A percentile compares a stretch with the other conserved stretches of the same genome.
These are phyloP conservation scores for Penicillium roqueforti DNA, from an alignment of 495 filamentous ascomycete genomes.

Conservation along the genomic window DNA sequence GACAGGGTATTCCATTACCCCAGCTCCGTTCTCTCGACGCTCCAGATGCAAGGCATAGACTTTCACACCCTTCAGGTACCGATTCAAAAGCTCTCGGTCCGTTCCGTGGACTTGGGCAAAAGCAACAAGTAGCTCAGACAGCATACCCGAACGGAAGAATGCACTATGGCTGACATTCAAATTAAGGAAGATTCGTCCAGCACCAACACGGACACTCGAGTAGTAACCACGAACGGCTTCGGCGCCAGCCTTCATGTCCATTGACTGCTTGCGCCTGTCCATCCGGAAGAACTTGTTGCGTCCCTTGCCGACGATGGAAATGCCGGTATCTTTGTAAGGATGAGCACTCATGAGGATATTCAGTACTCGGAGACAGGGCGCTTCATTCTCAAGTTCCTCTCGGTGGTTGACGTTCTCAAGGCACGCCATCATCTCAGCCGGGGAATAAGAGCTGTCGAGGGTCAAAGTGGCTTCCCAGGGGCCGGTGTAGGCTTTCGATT, in stretches of 20 bases:
- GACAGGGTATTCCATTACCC: not conserved
- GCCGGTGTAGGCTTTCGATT: not conserved
- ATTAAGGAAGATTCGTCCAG: constrained; percentile 42
- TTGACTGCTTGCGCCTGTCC: constrained; percentile 13
- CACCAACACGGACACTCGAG: constrained; percentile 41
- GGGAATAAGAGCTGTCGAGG: not conserved
- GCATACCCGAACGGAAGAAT: constrained; percentile 34
- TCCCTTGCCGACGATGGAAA: constrained; percentile 13
- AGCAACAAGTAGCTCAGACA: constrained; percentile 24
- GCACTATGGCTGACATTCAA: constrained; percentile 43
- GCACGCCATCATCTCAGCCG: not conserved
- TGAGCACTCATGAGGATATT: constrained; percentile 43
- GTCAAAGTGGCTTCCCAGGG: not conserved
- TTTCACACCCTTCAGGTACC: constrained; percentile 12
- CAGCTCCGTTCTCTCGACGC: not conserved
- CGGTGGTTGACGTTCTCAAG: not conserved
- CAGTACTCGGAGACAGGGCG: constrained; percentile 32
- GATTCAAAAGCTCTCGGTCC: not conserved
- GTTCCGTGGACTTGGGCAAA: not conserved
- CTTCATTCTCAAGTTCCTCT: not conserved
- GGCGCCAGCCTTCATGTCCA: constrained; percentile 30
- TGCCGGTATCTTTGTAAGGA: constrained; percentile 12
- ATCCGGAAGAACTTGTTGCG: constrained; percentile 23
- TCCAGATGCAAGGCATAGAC: constrained; percentile 12
- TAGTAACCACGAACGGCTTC: constrained; percentile 46